Percentiles rank a stretch among this genome's conserved stretches.
phyloP scores from a whole-genome alignment of 1,139 yeast genomes.

The Debaryomycetaceae sp. region DNA sequence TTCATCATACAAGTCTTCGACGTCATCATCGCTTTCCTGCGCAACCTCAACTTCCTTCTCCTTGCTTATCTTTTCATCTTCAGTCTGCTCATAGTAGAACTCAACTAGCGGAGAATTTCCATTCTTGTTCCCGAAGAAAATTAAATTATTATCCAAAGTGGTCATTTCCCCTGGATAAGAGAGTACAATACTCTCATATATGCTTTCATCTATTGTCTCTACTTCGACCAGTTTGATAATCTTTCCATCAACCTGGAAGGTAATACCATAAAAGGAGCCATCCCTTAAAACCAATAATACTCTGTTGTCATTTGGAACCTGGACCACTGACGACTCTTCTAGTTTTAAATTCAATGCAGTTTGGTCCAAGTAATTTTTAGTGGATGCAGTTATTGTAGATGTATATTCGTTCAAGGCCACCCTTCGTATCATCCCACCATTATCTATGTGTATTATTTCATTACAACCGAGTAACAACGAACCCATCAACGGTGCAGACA shows the following conservation, averaged over 20 bases:
- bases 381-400: slow-evolving; percentile 46
- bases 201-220: slow-evolving; percentile 22
- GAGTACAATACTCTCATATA: slow-evolving; percentile 19
- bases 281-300: slow-evolving; percentile 48
- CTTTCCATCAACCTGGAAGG: slow-evolving; percentile 51
- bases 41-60: slow-evolving; percentile 11
- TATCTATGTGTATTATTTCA: slow-evolving; percentile 74
- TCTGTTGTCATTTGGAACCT: slow-evolving; percentile 46
- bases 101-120: slow-evolving; percentile 38
- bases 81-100: slow-evolving; percentile 21
- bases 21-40: slow-evolving; percentile 21
- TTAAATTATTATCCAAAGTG: slow-evolving; percentile 29
- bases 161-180: slow-evolving; percentile 34
- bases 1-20: slow-evolving; percentile 28
- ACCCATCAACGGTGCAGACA: slow-evolving; percentile 69
- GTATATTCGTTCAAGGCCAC: slow-evolving; percentile 63
- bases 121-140: slow-evolving; percentile 33
- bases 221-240: slow-evolving; percentile 36
- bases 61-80: slow-evolving; percentile 11
- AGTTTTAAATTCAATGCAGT: slow-evolving; percentile 50
- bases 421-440: slow-evolving; percentile 72
- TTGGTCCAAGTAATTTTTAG: slow-evolving; percentile 49
- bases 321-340: slow-evolving; percentile 52
- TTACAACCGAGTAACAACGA: slow-evolving; percentile 72
- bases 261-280: slow-evolving; percentile 52